Evolutionary conservation across 345 rosid genomes (phyloP).

Genomic region (Bruguiera gymnorhiza): DNA sequence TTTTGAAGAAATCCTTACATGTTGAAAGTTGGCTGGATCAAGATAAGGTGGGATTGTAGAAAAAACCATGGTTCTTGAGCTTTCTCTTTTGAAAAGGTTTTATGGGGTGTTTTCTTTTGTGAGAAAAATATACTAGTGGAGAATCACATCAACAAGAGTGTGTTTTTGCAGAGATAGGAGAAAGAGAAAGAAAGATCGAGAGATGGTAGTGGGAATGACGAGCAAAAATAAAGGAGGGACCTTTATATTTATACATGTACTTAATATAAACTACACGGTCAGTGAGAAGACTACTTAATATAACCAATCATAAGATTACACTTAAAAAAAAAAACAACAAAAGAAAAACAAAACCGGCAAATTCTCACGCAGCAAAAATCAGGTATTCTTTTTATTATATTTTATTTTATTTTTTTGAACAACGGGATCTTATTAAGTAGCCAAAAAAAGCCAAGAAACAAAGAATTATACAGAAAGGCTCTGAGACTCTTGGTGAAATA

Average conservation of each 20-base stretch:
- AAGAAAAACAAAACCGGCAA: too few relatives aligned
- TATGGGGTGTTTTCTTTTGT: constrained; percentile 12
- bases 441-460: too few relatives aligned
- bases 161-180: constrained; percentile 24
- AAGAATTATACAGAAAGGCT: too few relatives aligned
- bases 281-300: too few relatives aligned
- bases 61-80: constrained; percentile 65
- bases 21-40: constrained; percentile 99
- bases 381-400: too few relatives aligned
- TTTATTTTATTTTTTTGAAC: too few relatives aligned
- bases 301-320: too few relatives aligned
- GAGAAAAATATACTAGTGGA: constrained; percentile 37
- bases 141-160: constrained; percentile 46
- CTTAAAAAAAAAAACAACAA: too few relatives aligned
- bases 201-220: constrained; percentile 38
- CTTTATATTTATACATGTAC: constrained; percentile 46
- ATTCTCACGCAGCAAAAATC: too few relatives aligned
- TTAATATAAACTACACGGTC: constrained; percentile 3
- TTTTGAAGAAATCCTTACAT: constrained; percentile 42
- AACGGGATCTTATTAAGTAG: too few relatives aligned
- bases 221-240: constrained; percentile 52
- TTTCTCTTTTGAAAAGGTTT: constrained; percentile 40
- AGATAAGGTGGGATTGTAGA: constrained; percentile 91
- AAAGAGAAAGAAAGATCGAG: constrained; percentile 20
- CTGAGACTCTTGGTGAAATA: too few relatives aligned